Evolutionary conservation across 140 eudicot genomes (phyloP).

Genomic region (Anethum foeniculum): DNA sequence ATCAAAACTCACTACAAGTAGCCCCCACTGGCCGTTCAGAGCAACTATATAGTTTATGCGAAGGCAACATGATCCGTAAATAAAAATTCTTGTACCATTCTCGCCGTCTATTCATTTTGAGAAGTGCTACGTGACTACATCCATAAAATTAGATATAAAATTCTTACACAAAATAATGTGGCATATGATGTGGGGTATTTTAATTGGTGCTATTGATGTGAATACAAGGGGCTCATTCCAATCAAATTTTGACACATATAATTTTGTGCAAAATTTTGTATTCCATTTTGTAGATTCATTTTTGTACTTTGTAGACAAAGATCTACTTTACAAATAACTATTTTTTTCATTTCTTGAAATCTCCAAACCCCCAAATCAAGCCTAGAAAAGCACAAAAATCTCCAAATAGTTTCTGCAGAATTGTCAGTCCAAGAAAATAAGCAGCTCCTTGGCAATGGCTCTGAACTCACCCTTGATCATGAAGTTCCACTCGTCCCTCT

Average conservation of each 20-base stretch:
- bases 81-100: too few species aligned
- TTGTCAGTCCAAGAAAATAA: background rate
- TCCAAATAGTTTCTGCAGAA: background rate
- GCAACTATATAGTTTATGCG: background rate
- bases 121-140: too few species aligned
- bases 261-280: too few species aligned
- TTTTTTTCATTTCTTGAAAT: background rate
- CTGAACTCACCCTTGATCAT: background rate
- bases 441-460: background rate
- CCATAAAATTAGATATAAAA: too few species aligned
- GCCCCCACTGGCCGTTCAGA: background rate
- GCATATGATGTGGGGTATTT: too few species aligned
- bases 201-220: too few species aligned
- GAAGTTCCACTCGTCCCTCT: background rate
- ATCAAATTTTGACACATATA: too few species aligned
- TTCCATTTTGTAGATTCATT: background rate
- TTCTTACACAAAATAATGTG: too few species aligned
- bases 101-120: too few species aligned
- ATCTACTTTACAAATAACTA: background rate
- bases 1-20: background rate
- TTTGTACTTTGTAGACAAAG: background rate
- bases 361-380: background rate
- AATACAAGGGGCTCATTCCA: too few species aligned
- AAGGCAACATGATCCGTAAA: background rate
- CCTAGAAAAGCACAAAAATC: background rate